Percentiles rank a stretch among this genome's conserved stretches.
These are phyloP conservation scores for Euryodendron excelsum DNA, from an alignment of 148 eudicot species.

Conservation along the genomic window DNA sequence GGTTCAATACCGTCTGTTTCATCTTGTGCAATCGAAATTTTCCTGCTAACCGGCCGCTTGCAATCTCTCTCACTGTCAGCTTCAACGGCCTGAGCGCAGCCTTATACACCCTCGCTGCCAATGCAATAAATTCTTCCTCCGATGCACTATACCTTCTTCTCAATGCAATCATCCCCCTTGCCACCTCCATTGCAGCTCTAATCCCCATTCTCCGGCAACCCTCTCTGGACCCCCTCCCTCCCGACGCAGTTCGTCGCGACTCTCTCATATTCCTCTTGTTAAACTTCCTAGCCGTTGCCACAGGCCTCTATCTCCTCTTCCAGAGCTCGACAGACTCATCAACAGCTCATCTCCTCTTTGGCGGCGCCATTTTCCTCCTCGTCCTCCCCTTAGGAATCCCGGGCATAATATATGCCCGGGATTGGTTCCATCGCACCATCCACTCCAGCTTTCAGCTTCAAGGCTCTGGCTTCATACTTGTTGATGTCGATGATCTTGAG, in stretches of 20 bases:
- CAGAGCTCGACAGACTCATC: slow-evolving; percentile 33
- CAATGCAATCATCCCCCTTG: slow-evolving; percentile 63
- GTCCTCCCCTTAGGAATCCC: slow-evolving; percentile 63
- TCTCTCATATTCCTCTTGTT: slow-evolving; percentile 57
- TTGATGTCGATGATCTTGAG: slow-evolving; percentile 61
- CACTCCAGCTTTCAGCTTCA: slow-evolving; percentile 44
- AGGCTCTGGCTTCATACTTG: slow-evolving; percentile 55
- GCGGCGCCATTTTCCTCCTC: slow-evolving; percentile 64
- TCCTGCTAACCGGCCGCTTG: slow-evolving; percentile 59
- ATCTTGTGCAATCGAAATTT: slow-evolving; percentile 75
- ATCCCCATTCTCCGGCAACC: slow-evolving; percentile 71
- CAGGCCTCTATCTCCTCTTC: slow-evolving; percentile 78
- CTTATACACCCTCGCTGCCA: slow-evolving; percentile 66
- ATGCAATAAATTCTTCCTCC: slow-evolving; percentile 55
- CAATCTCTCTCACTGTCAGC: slow-evolving; percentile 70
- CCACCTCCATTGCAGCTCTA: slow-evolving; percentile 48
- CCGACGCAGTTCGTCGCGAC: slow-evolving; percentile 41
- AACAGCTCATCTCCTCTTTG: slow-evolving; percentile 41
- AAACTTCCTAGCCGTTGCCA: slow-evolving; percentile 55
- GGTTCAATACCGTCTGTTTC: slow-evolving; percentile 94
- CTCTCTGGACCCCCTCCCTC: slow-evolving; percentile 33
- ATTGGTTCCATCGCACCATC: slow-evolving; percentile 49
- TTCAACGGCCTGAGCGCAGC: slow-evolving; percentile 91
- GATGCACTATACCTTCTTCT: slow-evolving; percentile 58
- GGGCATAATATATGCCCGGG: slow-evolving; percentile 56